phyloP scores from a whole-genome alignment of 192 early-diverging fungal genomes.

The Backusella macrospora region DNA sequence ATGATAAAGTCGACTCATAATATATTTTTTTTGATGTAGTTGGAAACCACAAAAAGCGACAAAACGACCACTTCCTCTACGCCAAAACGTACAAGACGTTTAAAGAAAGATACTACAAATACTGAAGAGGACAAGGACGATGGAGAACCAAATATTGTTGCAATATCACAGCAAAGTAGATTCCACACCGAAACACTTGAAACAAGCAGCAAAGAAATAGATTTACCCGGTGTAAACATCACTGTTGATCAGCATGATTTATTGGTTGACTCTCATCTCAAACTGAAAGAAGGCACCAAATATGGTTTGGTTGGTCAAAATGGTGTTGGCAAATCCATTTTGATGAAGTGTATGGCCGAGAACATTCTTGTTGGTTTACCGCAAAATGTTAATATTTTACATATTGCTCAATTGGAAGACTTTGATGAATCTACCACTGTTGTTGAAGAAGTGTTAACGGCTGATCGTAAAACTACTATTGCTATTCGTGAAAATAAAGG shows the following conservation, averaged over 20 bases:
- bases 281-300: conserved; percentile 72
- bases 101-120: conserved; percentile 36
- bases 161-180: conserved; percentile 79
- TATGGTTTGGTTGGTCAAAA: conserved; percentile 83
- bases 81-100: not conserved
- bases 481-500: conserved; percentile 38
- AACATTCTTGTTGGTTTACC: conserved; percentile 79
- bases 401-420: conserved; percentile 81
- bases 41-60: not conserved
- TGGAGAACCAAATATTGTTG: conserved; percentile 55
- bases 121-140: conserved; percentile 31
- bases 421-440: conserved; percentile 53
- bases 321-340: conserved; percentile 76
- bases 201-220: conserved; percentile 78
- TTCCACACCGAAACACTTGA: conserved; percentile 84
- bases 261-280: conserved; percentile 74
- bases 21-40: not conserved
- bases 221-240: conserved; percentile 79
- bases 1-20: not conserved
- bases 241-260: conserved; percentile 68
- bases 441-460: conserved; percentile 63
- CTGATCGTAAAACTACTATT: conserved; percentile 62
- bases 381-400: conserved; percentile 74
- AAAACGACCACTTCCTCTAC: conserved; percentile 23
- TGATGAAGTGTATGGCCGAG: conserved; percentile 66